Conservation (phyloP, 345 rosid species). For the Punica granatum region DNA sequence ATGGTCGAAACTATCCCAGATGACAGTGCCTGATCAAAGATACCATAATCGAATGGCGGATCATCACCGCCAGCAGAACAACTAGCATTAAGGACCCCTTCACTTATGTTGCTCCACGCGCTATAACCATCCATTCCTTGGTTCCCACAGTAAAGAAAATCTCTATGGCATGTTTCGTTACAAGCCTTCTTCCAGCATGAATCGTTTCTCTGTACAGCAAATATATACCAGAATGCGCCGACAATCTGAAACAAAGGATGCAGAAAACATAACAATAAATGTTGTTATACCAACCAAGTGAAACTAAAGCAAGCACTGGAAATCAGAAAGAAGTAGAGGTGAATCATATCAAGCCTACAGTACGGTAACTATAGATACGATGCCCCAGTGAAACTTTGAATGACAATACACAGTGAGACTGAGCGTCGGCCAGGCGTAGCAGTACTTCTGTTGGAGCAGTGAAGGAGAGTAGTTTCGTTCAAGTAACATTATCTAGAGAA, state of each 20-base stretch:
- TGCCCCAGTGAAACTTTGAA: no score
- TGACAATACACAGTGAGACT: no score
- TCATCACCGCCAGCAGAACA: constrained; percentile 33
- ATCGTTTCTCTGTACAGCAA: constrained; percentile 77
- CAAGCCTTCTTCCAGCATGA: constrained; percentile 71
- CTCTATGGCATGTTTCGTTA: constrained; percentile 24
- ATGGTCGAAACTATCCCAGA: constrained; percentile 68
- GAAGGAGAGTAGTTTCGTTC: no score
- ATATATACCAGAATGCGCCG: constrained; percentile 90
- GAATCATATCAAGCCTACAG: no score
- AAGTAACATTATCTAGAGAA: no score
- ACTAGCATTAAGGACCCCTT: constrained; percentile 15
- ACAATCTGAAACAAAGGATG: constrained; percentile 46
- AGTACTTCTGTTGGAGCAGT: no score
- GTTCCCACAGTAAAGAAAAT: constrained; percentile 75
- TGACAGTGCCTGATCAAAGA: constrained; percentile 54
- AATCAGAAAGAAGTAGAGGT: neutral
- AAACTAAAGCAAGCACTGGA: neutral
- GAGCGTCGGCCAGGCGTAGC: no score
- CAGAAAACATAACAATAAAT: neutral
- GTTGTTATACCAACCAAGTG: constrained; percentile 9
- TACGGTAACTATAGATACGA: no score
- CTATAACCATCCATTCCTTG: constrained; percentile 34
- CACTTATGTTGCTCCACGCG: constrained; percentile 34
- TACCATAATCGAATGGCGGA: constrained; percentile 69